Evolutionary conservation across 371 early-diverging fungal species (phyloP).

Genomic region (Lichtheimia corymbifera): DNA sequence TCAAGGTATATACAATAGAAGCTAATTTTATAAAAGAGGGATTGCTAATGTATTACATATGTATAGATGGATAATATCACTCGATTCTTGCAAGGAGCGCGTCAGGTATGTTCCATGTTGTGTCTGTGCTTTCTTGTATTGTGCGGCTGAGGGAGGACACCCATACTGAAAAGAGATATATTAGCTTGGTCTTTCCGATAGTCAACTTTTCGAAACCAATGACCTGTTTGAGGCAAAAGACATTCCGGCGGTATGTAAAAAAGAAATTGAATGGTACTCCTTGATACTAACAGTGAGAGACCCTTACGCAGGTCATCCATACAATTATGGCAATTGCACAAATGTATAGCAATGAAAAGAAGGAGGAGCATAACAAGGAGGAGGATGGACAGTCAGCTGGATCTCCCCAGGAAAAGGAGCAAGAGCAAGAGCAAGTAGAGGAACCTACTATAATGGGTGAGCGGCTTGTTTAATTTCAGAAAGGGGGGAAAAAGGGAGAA

Average conservation of each 20-base stretch:
- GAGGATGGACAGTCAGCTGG: conserved; percentile 6
- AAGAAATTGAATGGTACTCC: too few species aligned
- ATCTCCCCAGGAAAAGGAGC: neutral
- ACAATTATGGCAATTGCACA: conserved; percentile 35
- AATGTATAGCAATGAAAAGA: conserved; percentile 13
- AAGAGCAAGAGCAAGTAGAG: too few species aligned
- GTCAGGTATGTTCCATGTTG: conserved; percentile 34
- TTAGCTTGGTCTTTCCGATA: conserved; percentile 73
- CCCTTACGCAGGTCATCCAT: conserved; percentile 30
- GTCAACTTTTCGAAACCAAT: conserved; percentile 88
- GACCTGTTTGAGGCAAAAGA: conserved; percentile 89
- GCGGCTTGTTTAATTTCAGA: too few species aligned
- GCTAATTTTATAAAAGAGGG: too few species aligned
- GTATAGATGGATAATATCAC: conserved; percentile 83
- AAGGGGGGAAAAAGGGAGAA: too few species aligned
- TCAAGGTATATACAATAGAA: conserved; percentile 25
- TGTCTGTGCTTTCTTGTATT: neutral
- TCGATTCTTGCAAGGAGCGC: conserved; percentile 65
- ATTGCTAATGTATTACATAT: neutral
- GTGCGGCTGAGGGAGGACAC: neutral
- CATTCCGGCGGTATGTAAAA: conserved; percentile 63
- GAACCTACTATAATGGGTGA: too few species aligned
- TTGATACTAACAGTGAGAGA: too few species aligned
- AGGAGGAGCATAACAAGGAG: neutral
- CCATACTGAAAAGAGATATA: neutral